phyloP scores from a whole-genome alignment of 2,329 filamentous ascomycete species.

The Fusarium piperis region DNA sequence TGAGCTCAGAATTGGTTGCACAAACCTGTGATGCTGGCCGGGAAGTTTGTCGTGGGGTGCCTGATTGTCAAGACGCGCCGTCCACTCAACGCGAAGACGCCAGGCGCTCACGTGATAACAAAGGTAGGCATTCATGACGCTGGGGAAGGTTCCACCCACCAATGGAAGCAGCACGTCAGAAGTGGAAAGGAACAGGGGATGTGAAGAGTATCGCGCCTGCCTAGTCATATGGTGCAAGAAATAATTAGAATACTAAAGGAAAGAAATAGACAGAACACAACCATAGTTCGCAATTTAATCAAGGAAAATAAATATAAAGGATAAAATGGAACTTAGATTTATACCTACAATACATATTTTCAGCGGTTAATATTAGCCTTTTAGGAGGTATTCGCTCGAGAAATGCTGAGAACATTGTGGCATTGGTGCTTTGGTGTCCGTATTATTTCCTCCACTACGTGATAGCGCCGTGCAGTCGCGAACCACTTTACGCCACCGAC shows the following conservation, averaged over 20 bases:
- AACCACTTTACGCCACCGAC: conserved; percentile 30
- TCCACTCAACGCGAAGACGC: conserved; percentile 48
- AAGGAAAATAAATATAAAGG: no score
- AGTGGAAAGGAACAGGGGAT: conserved; percentile 1
- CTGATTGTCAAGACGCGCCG: conserved; percentile 27
- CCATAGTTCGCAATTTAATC: no score
- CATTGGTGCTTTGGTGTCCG: no score
- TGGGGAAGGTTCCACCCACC: not conserved
- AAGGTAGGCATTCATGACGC: not conserved
- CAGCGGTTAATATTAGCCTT: no score
- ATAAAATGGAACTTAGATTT: no score
- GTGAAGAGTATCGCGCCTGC: not conserved
- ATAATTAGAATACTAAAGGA: no score
- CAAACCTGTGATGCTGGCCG: not conserved
- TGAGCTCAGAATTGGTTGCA: conserved; percentile 5
- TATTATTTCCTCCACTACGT: no score
- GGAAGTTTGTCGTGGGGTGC: conserved; percentile 22
- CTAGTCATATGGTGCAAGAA: no score
- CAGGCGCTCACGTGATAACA: conserved; percentile 50
- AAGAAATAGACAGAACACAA: no score
- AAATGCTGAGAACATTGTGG: no score
- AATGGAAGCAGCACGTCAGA: not conserved
- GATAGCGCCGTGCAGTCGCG: not conserved
- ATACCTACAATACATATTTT: no score
- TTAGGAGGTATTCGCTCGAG: no score